Evolutionary conservation across 1,284 basidiomycete genomes (phyloP), one percentile per base, ranked within the genome.

Genomic region (Neonothopanus nambi): DNA sequence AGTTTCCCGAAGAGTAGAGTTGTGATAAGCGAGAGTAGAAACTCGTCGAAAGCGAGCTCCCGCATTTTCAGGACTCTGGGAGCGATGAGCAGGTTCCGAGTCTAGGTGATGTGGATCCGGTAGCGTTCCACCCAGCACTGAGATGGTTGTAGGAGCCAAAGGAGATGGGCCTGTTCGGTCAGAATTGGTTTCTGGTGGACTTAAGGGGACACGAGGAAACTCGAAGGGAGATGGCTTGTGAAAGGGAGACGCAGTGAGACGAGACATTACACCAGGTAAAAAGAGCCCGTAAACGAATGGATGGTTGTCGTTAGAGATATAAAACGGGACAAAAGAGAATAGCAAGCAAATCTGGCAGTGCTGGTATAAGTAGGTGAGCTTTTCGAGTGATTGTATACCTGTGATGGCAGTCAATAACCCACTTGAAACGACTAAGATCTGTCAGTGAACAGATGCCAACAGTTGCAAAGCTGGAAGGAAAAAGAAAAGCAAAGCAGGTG

Each of bases 1-100:
- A 39, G 67, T 62, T 49, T 84, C 82, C 7, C 79, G 73, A 35
- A 78, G 63, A 33, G 73, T 71, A 13, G 84, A 76, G 57, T 70
- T 75, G 56, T 82, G 75, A 65, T 89, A 89, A 7, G 78, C 69
- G 21, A 89, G 71, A 0, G 80, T 75, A 11, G 84, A 76, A 3
- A 70, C 69, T 61, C 70, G 77, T 36, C 77, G 76, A 58, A 75
- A 68, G 28, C 73, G 77, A 44, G 73, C 59, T 40, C 63, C 64
- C 43, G 70, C 52, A 39, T 61, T 63, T 30, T 71, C 75, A 30
- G 65, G 57, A 13, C 33, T 42, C 24, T 48, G 51, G 26, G 44
- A 42, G 26, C 15, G 47, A 24, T 33, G 39, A 11, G 24, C 17
- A 41, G 36, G 28, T 21, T 57, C 57, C 13, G 33, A 5, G 21